These are phyloP conservation scores for Hypericum perforatum DNA, from an alignment of 345 rosid genomes.

Conservation along the genomic window DNA sequence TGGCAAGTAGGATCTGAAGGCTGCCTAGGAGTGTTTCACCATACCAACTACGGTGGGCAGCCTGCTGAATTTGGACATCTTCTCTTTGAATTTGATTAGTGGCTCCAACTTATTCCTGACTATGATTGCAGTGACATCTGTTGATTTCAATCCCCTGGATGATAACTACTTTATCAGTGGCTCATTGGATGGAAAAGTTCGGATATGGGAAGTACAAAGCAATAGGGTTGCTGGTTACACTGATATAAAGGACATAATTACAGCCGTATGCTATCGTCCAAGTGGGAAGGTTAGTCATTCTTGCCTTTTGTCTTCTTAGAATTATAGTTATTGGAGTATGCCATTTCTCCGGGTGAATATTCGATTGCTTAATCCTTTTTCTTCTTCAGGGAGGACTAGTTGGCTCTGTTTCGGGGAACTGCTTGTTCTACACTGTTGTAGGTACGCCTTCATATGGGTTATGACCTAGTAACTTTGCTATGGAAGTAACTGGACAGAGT, in stretches of 20 bases:
- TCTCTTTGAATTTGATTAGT: no score
- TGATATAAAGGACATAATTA: constrained; percentile 53
- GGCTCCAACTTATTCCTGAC: no score
- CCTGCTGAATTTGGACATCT: not conserved
- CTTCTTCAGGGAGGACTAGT: constrained; percentile 46
- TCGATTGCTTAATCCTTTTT: constrained; percentile 7
- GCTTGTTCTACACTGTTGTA: constrained; percentile 40
- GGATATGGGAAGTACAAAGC: constrained; percentile 55
- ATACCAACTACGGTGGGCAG: constrained; percentile 32
- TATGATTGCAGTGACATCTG: constrained; percentile 45
- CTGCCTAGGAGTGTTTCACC: constrained; percentile 31
- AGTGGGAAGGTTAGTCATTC: constrained; percentile 46
- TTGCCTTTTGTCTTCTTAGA: not conserved
- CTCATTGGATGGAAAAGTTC: constrained; percentile 61
- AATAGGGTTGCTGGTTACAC: constrained; percentile 55
- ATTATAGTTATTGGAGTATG: no score
- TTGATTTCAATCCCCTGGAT: constrained; percentile 52
- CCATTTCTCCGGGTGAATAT: constrained; percentile 8
- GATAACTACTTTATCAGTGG: constrained; percentile 57
- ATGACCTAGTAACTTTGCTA: not conserved
- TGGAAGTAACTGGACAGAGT: no score
- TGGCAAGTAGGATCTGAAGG: constrained; percentile 41
- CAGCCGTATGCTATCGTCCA: constrained; percentile 57
- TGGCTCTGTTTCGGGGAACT: constrained; percentile 62
- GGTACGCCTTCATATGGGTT: constrained; percentile 31